phyloP scores from a whole-genome alignment of 345 rosid genomes.

The Brassica rapa region DNA sequence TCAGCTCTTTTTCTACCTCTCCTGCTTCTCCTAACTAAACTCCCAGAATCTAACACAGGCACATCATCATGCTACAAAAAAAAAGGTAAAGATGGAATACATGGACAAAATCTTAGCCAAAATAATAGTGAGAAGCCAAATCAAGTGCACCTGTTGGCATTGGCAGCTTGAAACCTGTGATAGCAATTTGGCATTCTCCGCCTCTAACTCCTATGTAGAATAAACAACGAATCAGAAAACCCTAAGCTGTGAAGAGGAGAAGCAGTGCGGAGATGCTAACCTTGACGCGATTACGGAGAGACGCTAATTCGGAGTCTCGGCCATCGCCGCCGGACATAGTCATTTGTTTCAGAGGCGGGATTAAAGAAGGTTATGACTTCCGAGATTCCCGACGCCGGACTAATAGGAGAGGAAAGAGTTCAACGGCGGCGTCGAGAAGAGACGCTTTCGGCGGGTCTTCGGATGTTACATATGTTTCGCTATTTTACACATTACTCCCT shows the following conservation, averaged over 20 bases:
- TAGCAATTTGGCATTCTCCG: conserved; percentile 55
- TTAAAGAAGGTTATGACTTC: neutral
- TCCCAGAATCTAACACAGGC: conserved; percentile 24
- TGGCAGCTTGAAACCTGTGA: conserved; percentile 53
- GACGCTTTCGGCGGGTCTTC: neutral
- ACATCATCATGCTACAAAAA: conserved; percentile 30
- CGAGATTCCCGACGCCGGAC: conserved; percentile 3
- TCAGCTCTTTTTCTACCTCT: conserved; percentile 31
- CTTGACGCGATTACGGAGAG: conserved; percentile 52
- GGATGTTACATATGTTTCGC: neutral
- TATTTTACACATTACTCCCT: neutral
- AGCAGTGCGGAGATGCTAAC: conserved; percentile 27
- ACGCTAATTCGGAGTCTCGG: conserved; percentile 30
- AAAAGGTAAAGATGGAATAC: neutral
- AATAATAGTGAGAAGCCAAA: neutral
- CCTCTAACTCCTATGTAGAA: conserved; percentile 57
- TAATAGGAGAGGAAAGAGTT: neutral
- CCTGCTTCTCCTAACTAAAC: conserved; percentile 33
- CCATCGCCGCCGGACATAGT: conserved; percentile 33
- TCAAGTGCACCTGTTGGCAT: conserved; percentile 55
- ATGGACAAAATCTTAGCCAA: neutral
- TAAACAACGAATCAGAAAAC: neutral
- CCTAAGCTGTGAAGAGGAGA: neutral
- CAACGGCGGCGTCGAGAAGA: conserved; percentile 9
- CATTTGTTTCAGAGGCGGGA: neutral